These are phyloP conservation scores for Paramarasmius palmivorus DNA, from an alignment of 1,284 basidiomycete species.

Conservation along the genomic window DNA sequence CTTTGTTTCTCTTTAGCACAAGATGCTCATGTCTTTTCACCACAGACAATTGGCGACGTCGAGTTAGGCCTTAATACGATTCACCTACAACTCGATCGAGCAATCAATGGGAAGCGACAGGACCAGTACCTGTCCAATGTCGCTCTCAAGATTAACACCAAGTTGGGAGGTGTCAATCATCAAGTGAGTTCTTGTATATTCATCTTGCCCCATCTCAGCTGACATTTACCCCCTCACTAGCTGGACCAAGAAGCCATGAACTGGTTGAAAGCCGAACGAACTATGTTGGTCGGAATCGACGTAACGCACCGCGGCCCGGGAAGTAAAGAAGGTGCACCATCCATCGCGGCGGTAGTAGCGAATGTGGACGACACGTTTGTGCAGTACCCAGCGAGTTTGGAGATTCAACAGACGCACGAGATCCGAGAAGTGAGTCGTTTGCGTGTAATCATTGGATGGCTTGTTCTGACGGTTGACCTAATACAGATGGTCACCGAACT, in stretches of 20 bases:
- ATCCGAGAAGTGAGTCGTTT: conserved; percentile 60
- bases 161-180: conserved; percentile 79
- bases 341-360: conserved; percentile 77
- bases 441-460: not conserved
- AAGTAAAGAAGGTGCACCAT: conserved; percentile 64
- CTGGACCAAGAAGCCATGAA: conserved; percentile 53
- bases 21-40: not conserved
- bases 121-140: conserved; percentile 81
- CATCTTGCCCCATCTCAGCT: not conserved
- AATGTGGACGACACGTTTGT: conserved; percentile 66
- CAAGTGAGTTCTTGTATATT: conserved; percentile 28
- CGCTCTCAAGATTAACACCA: conserved; percentile 68
- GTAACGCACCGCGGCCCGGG: conserved; percentile 71
- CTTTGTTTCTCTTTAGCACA: not conserved
- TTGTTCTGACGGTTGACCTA: conserved; percentile 1
- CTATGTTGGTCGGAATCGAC: conserved; percentile 82
- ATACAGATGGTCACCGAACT: conserved; percentile 67
- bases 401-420: conserved; percentile 51
- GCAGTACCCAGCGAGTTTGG: conserved; percentile 69
- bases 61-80: conserved; percentile 68
- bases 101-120: conserved; percentile 50
- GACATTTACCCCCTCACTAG: conserved; percentile 21
- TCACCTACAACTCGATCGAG: conserved; percentile 63
- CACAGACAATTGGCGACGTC: conserved; percentile 62
- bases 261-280: conserved; percentile 65